phyloP scores from a whole-genome alignment of 176 grass and related monocot species.

The Aegilops speltoides region DNA sequence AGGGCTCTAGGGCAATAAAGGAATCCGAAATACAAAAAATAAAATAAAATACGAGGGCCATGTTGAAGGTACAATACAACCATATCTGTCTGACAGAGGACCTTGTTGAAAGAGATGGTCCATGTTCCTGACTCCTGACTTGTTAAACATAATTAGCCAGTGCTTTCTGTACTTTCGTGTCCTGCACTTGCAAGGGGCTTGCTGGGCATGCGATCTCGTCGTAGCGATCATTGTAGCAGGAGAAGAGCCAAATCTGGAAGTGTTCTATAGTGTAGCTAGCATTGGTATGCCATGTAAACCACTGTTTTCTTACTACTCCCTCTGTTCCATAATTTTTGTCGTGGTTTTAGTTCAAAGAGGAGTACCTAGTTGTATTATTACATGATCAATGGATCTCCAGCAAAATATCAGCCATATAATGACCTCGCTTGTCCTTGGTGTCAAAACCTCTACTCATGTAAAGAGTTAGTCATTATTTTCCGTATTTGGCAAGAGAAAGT shows the following conservation, averaged over 20 bases:
- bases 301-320: conserved; percentile 1
- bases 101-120: conserved; percentile 8
- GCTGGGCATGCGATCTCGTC: conserved; percentile 17
- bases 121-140: too few species aligned
- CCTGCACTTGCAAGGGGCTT: not conserved
- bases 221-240: not conserved
- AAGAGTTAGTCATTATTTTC: not conserved
- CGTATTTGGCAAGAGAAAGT: not conserved
- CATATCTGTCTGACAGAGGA: not conserved
- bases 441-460: not conserved
- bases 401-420: conserved; percentile 9
- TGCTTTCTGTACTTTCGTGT: too few species aligned
- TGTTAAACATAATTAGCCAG: too few species aligned
- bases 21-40: too few species aligned
- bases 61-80: too few species aligned
- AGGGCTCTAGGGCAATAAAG: too few species aligned
- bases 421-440: conserved; percentile 1
- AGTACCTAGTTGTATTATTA: not conserved
- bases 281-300: not conserved
- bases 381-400: not conserved
- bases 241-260: conserved; percentile 19
- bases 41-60: too few species aligned
- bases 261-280: conserved; percentile 13
- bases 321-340: too few species aligned
- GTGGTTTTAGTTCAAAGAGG: too few species aligned